These are phyloP conservation scores for Curvularia spicifera DNA, from an alignment of 2,329 filamentous ascomycete species.

Conservation along the genomic window DNA sequence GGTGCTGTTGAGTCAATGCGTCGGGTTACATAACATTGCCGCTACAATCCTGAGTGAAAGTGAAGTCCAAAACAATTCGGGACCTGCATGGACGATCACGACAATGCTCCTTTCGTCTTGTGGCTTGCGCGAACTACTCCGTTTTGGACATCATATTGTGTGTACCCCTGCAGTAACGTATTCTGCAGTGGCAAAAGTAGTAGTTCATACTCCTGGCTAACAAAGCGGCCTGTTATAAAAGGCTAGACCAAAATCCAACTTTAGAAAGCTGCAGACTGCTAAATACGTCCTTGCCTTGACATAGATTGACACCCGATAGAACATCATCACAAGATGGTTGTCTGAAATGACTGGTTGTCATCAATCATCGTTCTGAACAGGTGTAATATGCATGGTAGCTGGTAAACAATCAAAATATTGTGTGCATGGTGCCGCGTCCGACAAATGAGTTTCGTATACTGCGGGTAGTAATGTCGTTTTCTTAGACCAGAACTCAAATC, in stretches of 20 bases:
- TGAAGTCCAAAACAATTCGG: conserved; percentile 8
- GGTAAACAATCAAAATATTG: too few species aligned
- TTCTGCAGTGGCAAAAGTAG: neutral
- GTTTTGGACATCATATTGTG: neutral
- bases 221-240: neutral
- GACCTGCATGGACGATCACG: neutral
- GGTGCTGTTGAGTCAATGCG: conserved; percentile 7
- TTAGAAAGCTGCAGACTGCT: neutral
- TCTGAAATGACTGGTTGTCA: neutral
- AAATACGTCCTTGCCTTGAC: neutral
- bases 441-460: too few species aligned
- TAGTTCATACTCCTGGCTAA: neutral
- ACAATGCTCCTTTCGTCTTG: neutral
- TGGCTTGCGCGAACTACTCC: neutral
- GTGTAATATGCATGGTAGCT: neutral
- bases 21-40: conserved; percentile 7
- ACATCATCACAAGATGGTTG: neutral
- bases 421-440: too few species aligned
- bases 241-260: neutral
- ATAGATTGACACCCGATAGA: neutral
- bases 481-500: neutral
- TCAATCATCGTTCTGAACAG: neutral
- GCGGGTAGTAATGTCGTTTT: neutral
- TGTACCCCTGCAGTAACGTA: too few species aligned
- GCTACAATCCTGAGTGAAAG: conserved; percentile 17